Conservation (phyloP, 2,329 filamentous ascomycete genomes). For the Geosmithia morbida region DNA sequence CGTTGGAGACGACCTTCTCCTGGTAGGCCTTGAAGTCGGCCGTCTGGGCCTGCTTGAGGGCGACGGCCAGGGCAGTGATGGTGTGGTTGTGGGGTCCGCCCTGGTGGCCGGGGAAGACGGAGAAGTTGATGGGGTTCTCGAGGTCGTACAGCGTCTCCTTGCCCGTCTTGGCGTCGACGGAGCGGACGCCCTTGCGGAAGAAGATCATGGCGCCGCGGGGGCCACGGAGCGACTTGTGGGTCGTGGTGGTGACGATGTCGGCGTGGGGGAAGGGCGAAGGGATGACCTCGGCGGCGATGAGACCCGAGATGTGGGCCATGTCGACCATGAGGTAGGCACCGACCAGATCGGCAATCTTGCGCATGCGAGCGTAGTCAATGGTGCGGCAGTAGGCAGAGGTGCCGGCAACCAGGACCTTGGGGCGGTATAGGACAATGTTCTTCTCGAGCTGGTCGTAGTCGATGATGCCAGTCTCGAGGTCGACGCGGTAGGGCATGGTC, state of each 20-base stretch:
- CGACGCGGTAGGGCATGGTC: conserved; percentile 90
- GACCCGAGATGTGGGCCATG: conserved; percentile 97
- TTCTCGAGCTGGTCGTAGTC: conserved; percentile 91
- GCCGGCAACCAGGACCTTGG: conserved; percentile 90
- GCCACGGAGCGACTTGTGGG: conserved; percentile 96
- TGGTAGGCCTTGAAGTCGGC: conserved; percentile 93
- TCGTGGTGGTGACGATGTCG: conserved; percentile 95
- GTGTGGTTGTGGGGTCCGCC: conserved; percentile 99
- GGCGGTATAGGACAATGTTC: conserved; percentile 81
- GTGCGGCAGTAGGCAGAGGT: conserved; percentile 97
- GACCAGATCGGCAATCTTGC: conserved; percentile 84
- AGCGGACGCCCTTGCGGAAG: conserved; percentile 93
- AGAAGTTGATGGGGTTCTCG: conserved; percentile 94
- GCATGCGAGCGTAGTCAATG: conserved; percentile 95
- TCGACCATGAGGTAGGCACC: conserved; percentile 93
- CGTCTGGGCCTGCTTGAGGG: conserved; percentile 81
- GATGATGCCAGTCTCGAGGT: conserved; percentile 84
- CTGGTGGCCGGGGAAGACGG: conserved; percentile 97
- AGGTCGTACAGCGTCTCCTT: conserved; percentile 87
- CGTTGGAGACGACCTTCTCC: conserved; percentile 81
- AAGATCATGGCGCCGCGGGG: conserved; percentile 99
- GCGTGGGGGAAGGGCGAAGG: conserved; percentile 85
- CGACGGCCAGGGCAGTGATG: conserved; percentile 91
- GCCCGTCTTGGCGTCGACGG: conserved; percentile 77
- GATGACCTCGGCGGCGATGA: conserved; percentile 86